A percentile compares a stretch with the other conserved stretches of the same genome.
phyloP scores from a whole-genome alignment of 352 stramenopile genomes.

The Blastocystis sp. region DNA sequence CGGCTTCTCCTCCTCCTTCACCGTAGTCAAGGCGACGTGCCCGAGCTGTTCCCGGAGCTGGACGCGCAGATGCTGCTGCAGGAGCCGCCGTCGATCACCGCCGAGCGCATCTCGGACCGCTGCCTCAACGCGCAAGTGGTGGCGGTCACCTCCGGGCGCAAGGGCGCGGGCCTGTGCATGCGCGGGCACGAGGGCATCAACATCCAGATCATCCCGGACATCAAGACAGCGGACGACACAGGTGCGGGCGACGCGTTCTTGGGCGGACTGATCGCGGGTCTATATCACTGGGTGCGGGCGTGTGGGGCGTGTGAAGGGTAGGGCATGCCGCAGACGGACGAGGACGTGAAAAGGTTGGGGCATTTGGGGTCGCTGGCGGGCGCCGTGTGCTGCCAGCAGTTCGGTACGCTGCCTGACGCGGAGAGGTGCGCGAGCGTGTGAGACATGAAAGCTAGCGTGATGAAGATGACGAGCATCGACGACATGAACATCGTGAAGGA shows the following conservation, averaged over 20 bases:
- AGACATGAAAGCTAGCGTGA: conserved; percentile 50
- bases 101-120: conserved; percentile 53
- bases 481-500: conserved; percentile 69
- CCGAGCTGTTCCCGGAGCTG: conserved; percentile 66
- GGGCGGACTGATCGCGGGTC: conserved; percentile 69
- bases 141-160: conserved; percentile 68
- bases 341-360: conserved; percentile 55
- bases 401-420: conserved; percentile 53
- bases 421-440: conserved; percentile 48
- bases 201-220: conserved; percentile 69
- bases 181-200: conserved; percentile 49
- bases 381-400: conserved; percentile 67
- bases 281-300: conserved; percentile 45
- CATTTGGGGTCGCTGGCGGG: conserved; percentile 61
- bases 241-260: conserved; percentile 70
- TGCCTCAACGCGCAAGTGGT: conserved; percentile 64
- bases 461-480: conserved; percentile 67
- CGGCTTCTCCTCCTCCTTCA: background rate
- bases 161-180: conserved; percentile 59
- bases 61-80: conserved; percentile 68
- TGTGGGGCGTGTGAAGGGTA: background rate
- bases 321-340: conserved; percentile 57
- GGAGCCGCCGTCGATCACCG: conserved; percentile 52
- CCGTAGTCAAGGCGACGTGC: conserved; percentile 50
- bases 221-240: conserved; percentile 68